These are phyloP conservation scores for Phoma herbarum DNA, from an alignment of 2,329 filamentous ascomycete genomes.

Conservation along the genomic window DNA sequence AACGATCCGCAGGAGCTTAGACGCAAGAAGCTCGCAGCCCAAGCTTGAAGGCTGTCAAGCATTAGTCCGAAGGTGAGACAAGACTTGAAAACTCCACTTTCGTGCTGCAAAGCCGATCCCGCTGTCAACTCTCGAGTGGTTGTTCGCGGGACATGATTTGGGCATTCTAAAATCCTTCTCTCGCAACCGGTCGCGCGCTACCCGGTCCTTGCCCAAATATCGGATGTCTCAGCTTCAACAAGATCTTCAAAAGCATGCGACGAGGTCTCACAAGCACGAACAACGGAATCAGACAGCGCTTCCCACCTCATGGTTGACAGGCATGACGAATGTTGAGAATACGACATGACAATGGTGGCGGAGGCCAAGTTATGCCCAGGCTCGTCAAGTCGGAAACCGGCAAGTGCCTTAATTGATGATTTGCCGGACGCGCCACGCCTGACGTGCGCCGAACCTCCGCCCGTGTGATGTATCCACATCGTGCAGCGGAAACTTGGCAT, in stretches of 20 bases:
- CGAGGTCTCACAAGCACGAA: conserved; percentile 16
- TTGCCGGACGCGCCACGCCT: conserved; percentile 29
- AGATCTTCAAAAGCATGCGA: conserved; percentile 14
- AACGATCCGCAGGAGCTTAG: background rate
- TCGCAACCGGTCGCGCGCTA: background rate
- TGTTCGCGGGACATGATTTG: background rate
- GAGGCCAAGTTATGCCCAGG: conserved; percentile 41
- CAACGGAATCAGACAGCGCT: background rate
- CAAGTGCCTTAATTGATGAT: conserved; percentile 27
- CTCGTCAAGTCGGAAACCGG: conserved; percentile 38
- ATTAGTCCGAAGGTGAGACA: background rate
- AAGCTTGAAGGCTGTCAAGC: conserved; percentile 5
- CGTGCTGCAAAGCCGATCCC: conserved; percentile 14
- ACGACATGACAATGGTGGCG: conserved; percentile 22
- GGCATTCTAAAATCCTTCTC: background rate
- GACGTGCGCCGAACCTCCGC: conserved; percentile 42
- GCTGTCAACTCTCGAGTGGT: background rate
- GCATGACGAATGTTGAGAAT: conserved; percentile 9
- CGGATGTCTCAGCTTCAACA: background rate
- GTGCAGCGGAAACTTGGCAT: conserved; percentile 39
- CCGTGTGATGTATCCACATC: conserved; percentile 26
- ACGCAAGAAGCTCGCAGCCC: background rate
- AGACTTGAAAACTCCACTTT: conserved; percentile 11
- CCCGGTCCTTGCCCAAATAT: background rate
- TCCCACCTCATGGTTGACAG: conserved; percentile 9